These are phyloP conservation scores for Coemansia sp. DNA, from an alignment of 192 early-diverging fungal species.

Conservation along the genomic window DNA sequence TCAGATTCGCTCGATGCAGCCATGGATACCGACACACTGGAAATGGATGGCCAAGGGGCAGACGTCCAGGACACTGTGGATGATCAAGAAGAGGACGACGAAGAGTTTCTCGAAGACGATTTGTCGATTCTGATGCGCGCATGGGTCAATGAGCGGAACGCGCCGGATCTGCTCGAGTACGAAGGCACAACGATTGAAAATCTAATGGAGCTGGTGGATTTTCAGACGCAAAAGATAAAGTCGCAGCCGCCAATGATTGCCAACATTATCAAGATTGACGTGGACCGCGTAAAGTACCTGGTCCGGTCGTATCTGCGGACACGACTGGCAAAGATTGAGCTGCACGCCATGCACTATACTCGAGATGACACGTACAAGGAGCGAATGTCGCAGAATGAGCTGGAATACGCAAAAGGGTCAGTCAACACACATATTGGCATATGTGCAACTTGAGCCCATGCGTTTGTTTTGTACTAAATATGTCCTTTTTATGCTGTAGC, in stretches of 20 bases:
- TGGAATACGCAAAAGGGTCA: slow-evolving; percentile 51
- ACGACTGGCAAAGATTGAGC: slow-evolving; percentile 39
- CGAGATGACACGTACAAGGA: slow-evolving; percentile 20
- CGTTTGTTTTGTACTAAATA: not conserved
- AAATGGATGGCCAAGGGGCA: not conserved
- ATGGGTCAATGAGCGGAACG: slow-evolving; percentile 42
- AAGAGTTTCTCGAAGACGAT: slow-evolving; percentile 32
- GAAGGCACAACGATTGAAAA: slow-evolving; percentile 48
- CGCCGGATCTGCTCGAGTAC: slow-evolving; percentile 42
- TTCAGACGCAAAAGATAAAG: slow-evolving; percentile 31
- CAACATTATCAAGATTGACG: slow-evolving; percentile 45
- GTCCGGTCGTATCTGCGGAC: slow-evolving; percentile 52
- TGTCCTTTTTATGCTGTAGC: slow-evolving; percentile 10
- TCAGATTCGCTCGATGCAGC: not conserved
- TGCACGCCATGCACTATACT: slow-evolving; percentile 28
- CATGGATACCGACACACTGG: not conserved
- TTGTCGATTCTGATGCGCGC: slow-evolving; percentile 26
- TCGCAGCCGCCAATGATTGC: slow-evolving; percentile 22
- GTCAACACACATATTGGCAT: not conserved
- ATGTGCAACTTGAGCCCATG: no score
- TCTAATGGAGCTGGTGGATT: slow-evolving; percentile 49
- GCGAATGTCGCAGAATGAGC: slow-evolving; percentile 38
- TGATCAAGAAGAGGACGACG: slow-evolving; percentile 4
- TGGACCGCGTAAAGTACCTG: slow-evolving; percentile 46
- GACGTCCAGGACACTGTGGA: not conserved